A percentile compares a stretch with the other conserved stretches of the same genome.
phyloP scores from a whole-genome alignment of 2,329 filamentous ascomycete species.

The Ceratocystis ficicola region DNA sequence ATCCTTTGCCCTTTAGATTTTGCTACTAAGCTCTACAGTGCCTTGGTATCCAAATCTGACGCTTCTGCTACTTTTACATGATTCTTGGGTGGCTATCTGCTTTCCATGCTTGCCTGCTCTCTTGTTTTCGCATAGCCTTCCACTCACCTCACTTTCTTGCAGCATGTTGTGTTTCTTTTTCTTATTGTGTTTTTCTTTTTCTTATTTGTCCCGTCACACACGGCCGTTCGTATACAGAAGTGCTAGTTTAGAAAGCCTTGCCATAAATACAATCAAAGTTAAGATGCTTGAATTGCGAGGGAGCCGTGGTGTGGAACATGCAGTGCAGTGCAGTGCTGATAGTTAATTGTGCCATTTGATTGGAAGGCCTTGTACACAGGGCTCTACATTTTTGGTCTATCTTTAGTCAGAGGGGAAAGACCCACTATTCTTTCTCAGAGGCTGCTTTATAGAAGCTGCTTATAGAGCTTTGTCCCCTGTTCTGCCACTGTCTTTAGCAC shows the following conservation, averaged over 20 bases:
- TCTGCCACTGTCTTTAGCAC: neutral
- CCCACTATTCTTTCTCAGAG: neutral
- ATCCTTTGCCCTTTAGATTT: neutral
- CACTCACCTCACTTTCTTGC: neutral
- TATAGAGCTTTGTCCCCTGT: neutral
- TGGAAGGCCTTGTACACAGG: neutral
- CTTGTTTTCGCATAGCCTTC: neutral
- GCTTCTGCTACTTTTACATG: neutral
- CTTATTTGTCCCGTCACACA: neutral
- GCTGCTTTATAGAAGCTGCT: no score
- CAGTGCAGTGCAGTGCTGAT: no score
- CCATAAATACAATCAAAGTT: neutral
- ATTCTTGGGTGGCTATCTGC: neutral
- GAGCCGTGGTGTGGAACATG: neutral
- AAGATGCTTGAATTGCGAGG: neutral
- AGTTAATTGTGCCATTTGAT: neutral
- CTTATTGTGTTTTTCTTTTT: neutral
- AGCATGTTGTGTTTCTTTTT: neutral
- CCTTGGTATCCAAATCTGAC: neutral
- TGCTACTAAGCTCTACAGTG: neutral
- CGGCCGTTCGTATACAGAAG: neutral
- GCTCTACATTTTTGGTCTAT: no score
- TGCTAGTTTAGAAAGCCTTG: conserved; percentile 5
- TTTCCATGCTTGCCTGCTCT: neutral
- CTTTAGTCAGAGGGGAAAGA: no score